Base-by-base conservation (phyloP, 208 protist species). In the Naegleria gruberi region DNA sequence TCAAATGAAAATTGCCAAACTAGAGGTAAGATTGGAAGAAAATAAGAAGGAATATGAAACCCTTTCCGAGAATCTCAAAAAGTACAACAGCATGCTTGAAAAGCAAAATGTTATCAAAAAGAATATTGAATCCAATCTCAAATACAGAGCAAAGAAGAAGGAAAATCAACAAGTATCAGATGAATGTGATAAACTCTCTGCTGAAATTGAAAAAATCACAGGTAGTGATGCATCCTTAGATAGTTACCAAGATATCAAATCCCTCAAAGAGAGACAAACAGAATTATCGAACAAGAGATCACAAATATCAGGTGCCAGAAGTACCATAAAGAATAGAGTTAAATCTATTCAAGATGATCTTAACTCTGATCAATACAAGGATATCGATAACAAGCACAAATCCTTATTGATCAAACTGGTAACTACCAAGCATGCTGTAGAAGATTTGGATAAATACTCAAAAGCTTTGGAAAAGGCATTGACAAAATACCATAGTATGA, bases 401-500 rank as follows among this genome's bases (percentile, higher is more conserved):
- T 26, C 45, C 2, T 17, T 17, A 23, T 37, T 89, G 10, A 81
- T 89, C 0, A 65, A 89, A 44, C 44, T 81, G 17, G 42, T 65
- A 45, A 89, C 51, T 23, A 77, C 51, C 3, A n/a, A 89, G 26
- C 7, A 65, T 12, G 37, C 40, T 12, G 5, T 45, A 6, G 51
- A 73, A 37, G 86, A 89, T 81, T 77, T 89, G 12, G 51, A 77
- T 37, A 41, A 44, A 34, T 89, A 89, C 41, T 46, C 8, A 4
- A 77, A 77, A 37, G 96, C 96, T 0, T 93, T 99, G 26, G 97
- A 98, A 85, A 96, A 95, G 90, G 97, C 98, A 0, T 94, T 99
- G 47, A 98, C 99, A 95, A 95, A 95, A 43, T 99, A 98, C 93
- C 98, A 99, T 92, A 93, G 95, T 74, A 94, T 98, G 46, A 99